Base-by-base conservation (phyloP, 2,329 filamentous ascomycete genomes). In the Rhinocladiella similis region DNA sequence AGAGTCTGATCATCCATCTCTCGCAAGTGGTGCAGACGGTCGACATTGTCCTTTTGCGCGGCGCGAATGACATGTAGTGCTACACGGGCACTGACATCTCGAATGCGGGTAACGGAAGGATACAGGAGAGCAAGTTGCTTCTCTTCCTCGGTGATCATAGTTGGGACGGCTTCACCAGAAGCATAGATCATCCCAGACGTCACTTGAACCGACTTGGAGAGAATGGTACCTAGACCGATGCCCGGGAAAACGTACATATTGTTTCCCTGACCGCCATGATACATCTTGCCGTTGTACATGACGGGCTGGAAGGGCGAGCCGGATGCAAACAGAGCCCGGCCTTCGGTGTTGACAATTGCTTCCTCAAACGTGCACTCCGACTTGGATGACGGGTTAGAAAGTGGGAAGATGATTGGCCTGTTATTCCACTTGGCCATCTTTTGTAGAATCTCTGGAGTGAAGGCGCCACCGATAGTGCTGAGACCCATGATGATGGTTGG, bases 121-220 rank as follows among this genome's bases (percentile, higher is more conserved):
- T 99, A 97, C 69, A 97, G 87, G 71, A 95, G 86, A 53, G 91
- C 90, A 71, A 87, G 84, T 54, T 87, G 84, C 67, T 91, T 79
- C 78, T 99, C 94, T 60, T 94, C 87, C 38, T 85, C 80, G 61
- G 88, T 91, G 59, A 99, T 82, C 33, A 88, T 86, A 56, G 85
- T 85, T 14, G 90, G 84, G 18, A 97, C 83, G 3, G 91, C 88
- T 39, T 88, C 87, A 25, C 91, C 94, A 29, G 92, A 93, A 48
- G 89, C 91, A 77, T 97, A 97, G 69, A 99, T 91, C 94, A 99
- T 99, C 73, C 88, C 85, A 72, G 97, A 90, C 4, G 93, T 97
- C 65, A 97, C 82, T 66, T 86, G 86, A 63, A 89, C 86, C 12
- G 91, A 84, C 80, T 97, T 95, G 76, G 88, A 87, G 47, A 97